A percentile compares a stretch with the other conserved stretches of the same genome.
phyloP scores from a whole-genome alignment of 352 stramenopile species.

The Globisporangium echinulatum region DNA sequence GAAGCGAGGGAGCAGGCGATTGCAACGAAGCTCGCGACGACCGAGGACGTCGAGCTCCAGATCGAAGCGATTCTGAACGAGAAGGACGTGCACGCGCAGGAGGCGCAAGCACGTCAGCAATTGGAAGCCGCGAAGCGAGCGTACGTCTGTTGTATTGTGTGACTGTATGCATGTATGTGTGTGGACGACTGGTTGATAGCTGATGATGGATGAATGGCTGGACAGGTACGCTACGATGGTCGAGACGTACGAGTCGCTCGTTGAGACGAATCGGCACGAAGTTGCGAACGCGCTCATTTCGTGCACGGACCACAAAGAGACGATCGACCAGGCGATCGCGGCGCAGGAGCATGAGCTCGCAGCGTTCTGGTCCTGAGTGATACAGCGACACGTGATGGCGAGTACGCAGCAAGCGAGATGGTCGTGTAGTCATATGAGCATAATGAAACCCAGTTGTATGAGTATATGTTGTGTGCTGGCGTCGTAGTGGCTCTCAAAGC shows the following conservation, averaged over 20 bases:
- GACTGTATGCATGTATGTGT: neutral
- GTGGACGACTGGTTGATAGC: neutral
- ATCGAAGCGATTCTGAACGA: constrained; percentile 67
- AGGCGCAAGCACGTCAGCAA: constrained; percentile 29
- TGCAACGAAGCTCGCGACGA: constrained; percentile 36
- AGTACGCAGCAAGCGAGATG: neutral
- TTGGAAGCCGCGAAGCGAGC: constrained; percentile 44
- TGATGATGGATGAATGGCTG: constrained; percentile 10
- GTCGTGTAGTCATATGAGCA: too few relatives aligned
- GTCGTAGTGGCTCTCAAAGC: too few relatives aligned
- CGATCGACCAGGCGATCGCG: constrained; percentile 48
- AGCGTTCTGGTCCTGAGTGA: constrained; percentile 37
- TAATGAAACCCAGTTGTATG: constrained; percentile 7
- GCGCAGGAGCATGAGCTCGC: constrained; percentile 52
- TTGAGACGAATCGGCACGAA: constrained; percentile 58
- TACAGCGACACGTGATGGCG: neutral
- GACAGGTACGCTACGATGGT: constrained; percentile 40
- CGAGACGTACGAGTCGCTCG: constrained; percentile 35
- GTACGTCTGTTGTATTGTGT: constrained; percentile 22
- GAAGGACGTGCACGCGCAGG: constrained; percentile 38
- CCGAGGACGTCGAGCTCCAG: constrained; percentile 65
- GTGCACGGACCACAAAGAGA: constrained; percentile 64
- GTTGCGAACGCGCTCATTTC: constrained; percentile 53
- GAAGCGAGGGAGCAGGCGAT: constrained; percentile 35
- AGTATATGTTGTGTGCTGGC: neutral